phyloP scores from a whole-genome alignment of 257 asterid species.

The Gynochthodes officinalis region DNA sequence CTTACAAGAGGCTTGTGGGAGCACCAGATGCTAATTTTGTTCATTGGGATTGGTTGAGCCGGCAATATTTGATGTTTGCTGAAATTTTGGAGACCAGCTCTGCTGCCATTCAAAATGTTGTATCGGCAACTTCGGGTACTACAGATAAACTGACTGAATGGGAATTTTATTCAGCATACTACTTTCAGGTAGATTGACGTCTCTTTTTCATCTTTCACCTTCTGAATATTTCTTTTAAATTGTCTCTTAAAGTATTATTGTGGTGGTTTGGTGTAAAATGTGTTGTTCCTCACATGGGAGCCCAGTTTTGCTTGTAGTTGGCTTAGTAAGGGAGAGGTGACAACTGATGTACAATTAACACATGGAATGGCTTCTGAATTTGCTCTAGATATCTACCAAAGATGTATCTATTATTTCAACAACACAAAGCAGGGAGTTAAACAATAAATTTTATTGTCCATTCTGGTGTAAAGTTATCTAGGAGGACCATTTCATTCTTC shows the following conservation, averaged over 20 bases:
- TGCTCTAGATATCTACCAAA: not conserved
- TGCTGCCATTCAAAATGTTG: conserved; percentile 38
- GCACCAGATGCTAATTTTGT: conserved; percentile 68
- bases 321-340: not conserved
- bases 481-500: not conserved
- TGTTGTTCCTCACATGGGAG: not conserved
- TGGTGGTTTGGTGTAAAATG: not conserved
- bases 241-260: not conserved
- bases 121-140: conserved; percentile 44
- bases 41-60: conserved; percentile 99
- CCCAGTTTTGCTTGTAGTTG: not conserved
- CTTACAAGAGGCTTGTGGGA: conserved; percentile 71
- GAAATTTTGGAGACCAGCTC: conserved; percentile 90
- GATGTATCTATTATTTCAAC: not conserved
- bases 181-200: conserved; percentile 60
- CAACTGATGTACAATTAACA: not conserved
- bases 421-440: not conserved
- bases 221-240: no score
- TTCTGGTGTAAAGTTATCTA: not conserved
- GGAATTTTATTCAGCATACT: conserved; percentile 85
- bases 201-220: not conserved
- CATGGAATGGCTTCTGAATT: not conserved
- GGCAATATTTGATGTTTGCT: conserved; percentile 83
- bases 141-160: conserved; percentile 76
- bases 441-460: not conserved